Conservation (phyloP, 2,329 filamentous ascomycete species). For the Elsinoe batatas region DNA sequence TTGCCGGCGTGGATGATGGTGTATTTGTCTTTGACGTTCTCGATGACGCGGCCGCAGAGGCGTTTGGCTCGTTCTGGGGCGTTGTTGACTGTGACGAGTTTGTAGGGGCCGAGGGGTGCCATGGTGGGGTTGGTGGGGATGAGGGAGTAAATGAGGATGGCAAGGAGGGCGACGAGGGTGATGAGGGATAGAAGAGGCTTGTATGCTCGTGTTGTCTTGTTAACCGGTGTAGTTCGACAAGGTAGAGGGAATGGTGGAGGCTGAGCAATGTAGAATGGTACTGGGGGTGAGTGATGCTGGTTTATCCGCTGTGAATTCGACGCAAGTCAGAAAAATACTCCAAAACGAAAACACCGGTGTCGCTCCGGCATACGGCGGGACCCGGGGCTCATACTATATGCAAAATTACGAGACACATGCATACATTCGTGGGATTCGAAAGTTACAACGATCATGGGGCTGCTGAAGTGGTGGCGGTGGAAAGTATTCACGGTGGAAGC, state of each 20-base stretch:
- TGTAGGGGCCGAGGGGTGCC: constrained; percentile 43
- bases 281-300: neutral
- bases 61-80: constrained; percentile 54
- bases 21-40: constrained; percentile 53
- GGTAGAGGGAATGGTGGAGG: too few relatives aligned
- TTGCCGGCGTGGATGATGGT: constrained; percentile 54
- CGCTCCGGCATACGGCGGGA: constrained; percentile 3
- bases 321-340: neutral
- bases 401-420: neutral
- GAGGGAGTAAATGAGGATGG: neutral
- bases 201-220: too few relatives aligned
- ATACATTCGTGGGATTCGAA: neutral
- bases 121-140: neutral
- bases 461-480: neutral
- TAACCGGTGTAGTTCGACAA: too few relatives aligned
- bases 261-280: neutral
- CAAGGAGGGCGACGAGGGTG: neutral
- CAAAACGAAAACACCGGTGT: neutral
- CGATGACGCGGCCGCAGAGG: constrained; percentile 51
- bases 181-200: too few relatives aligned
- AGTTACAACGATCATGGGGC: constrained; percentile 1
- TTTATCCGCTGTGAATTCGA: neutral
- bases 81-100: constrained; percentile 58
- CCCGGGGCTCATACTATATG: neutral
- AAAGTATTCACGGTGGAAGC: neutral